phyloP scores from a whole-genome alignment of 2,329 filamentous ascomycete genomes.

The Paecilomyces sp. region DNA sequence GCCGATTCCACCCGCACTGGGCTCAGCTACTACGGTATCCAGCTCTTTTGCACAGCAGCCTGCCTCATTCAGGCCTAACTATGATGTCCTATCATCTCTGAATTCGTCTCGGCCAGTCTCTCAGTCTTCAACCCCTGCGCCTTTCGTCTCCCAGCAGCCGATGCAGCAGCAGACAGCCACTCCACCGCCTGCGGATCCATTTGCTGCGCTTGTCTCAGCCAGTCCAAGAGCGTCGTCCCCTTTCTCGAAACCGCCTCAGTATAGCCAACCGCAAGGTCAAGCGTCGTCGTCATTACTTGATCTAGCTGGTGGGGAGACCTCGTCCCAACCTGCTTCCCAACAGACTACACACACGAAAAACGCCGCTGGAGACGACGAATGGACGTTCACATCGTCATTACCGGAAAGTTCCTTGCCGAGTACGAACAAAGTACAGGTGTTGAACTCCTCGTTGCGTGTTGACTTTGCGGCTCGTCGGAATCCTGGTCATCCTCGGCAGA shows the following conservation, averaged over 20 bases:
- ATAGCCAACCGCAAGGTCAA: constrained; percentile 12
- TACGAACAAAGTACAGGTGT: constrained; percentile 60
- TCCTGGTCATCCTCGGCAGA: constrained; percentile 46
- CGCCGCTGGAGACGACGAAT: constrained; percentile 71
- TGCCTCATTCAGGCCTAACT: constrained; percentile 45
- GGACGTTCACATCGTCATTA: constrained; percentile 84
- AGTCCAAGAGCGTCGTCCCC: constrained; percentile 43
- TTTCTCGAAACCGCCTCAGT: constrained; percentile 19
- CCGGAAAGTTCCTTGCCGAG: constrained; percentile 55
- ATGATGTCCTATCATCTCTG: constrained; percentile 51
- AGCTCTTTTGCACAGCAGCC: constrained; percentile 24
- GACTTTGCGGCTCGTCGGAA: constrained; percentile 62
- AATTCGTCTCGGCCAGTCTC: constrained; percentile 41
- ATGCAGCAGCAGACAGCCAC: constrained; percentile 27
- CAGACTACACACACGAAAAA: constrained; percentile 27
- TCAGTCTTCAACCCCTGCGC: constrained; percentile 43
- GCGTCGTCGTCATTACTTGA: constrained; percentile 27
- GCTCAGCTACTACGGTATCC: background rate
- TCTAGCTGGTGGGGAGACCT: constrained; percentile 15
- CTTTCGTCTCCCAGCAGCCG: constrained; percentile 27
- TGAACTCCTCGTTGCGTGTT: constrained; percentile 63
- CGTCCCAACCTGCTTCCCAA: constrained; percentile 15
- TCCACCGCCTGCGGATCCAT: constrained; percentile 49
- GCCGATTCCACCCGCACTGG: constrained; percentile 26
- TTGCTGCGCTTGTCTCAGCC: constrained; percentile 50